Evolutionary conservation across 108 stramenopile genomes (phyloP).

Genomic region (Cyclotella sp.): DNA sequence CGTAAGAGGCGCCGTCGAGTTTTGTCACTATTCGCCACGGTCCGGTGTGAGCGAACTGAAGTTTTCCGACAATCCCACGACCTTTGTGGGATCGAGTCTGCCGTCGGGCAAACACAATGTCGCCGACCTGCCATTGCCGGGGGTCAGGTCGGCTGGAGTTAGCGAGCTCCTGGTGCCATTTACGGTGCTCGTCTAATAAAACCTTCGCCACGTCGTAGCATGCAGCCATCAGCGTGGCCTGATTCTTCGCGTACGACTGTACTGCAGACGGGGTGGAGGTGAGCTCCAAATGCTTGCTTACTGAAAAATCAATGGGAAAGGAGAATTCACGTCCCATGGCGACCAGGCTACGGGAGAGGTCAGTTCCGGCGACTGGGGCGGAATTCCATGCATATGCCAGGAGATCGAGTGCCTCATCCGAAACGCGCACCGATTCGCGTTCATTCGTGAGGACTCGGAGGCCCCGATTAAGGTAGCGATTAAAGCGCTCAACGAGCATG

Average conservation of each 20-base stretch:
- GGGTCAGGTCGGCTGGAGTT: too few relatives aligned
- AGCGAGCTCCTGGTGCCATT: too few relatives aligned
- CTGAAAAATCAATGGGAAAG: slow-evolving; percentile 39
- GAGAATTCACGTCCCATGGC: slow-evolving; percentile 23
- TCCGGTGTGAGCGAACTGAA: neutral
- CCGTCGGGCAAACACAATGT: too few relatives aligned
- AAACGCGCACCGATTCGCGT: neutral
- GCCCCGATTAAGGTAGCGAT: slow-evolving; percentile 29
- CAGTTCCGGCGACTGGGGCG: slow-evolving; percentile 22
- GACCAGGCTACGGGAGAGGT: slow-evolving; percentile 18
- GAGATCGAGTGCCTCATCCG: neutral
- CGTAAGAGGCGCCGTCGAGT: neutral
- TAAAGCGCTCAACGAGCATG: slow-evolving; percentile 21
- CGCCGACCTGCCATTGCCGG: too few relatives aligned
- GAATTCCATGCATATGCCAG: slow-evolving; percentile 35
- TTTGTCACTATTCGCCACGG: neutral
- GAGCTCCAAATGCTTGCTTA: slow-evolving; percentile 7
- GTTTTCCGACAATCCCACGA: neutral
- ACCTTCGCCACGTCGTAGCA: neutral
- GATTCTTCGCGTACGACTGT: slow-evolving; percentile 4
- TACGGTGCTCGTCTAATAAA: neutral
- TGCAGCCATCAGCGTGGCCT: neutral
- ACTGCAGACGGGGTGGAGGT: neutral
- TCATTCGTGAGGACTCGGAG: slow-evolving; percentile 3
- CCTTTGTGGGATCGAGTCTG: neutral